Evolutionary conservation across 1,139 yeast genomes (phyloP).

Genomic region (Pneumocystis canis): DNA sequence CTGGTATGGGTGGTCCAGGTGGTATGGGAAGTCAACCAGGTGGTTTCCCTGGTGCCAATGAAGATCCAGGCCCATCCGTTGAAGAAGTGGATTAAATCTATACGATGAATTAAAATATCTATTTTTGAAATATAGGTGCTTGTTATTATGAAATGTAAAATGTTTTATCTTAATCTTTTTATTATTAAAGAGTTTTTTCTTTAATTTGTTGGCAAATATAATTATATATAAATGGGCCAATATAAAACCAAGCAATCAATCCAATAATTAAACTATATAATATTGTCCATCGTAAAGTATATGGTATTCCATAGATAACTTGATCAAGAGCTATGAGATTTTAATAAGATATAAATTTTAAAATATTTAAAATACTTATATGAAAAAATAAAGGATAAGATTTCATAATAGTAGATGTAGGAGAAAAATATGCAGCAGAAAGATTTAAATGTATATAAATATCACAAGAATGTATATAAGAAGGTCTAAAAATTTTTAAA

Average conservation of each 20-base stretch:
- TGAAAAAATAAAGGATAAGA: neutral
- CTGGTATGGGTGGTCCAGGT: constrained; percentile 58
- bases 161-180: neutral
- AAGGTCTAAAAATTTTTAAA: no score
- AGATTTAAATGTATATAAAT: neutral
- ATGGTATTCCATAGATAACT: neutral
- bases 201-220: neutral
- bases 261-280: neutral
- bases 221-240: neutral
- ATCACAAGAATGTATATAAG: no score
- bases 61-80: constrained; percentile 63
- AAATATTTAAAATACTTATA: neutral
- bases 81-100: constrained; percentile 70
- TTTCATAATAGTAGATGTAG: neutral
- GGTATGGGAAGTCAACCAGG: constrained; percentile 30
- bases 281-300: neutral
- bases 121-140: neutral
- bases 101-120: no score
- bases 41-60: constrained; percentile 29
- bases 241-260: neutral
- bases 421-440: neutral
- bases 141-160: neutral
- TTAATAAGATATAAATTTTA: neutral
- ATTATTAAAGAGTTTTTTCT: neutral
- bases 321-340: neutral